phyloP scores from a whole-genome alignment of 306 rosid species.

The Cucurbita argyrosperma region DNA sequence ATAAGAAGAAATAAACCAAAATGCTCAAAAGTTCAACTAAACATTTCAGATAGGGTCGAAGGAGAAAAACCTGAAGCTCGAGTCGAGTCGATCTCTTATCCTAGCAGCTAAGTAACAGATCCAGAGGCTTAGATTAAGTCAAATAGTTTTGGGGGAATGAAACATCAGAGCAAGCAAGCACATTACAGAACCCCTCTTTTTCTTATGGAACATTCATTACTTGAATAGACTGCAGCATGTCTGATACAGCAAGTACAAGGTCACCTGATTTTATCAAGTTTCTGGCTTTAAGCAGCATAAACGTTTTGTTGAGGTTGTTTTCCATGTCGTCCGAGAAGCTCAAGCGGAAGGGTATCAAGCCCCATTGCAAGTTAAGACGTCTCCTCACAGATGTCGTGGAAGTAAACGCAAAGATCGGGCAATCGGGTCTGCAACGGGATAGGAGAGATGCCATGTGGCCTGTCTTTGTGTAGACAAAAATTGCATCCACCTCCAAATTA shows the following conservation, averaged over 20 bases:
- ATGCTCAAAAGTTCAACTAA: not conserved
- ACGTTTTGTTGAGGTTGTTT: constrained; percentile 81
- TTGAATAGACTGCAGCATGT: constrained; percentile 86
- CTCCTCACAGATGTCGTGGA: constrained; percentile 66
- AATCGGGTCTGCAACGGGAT: constrained; percentile 94
- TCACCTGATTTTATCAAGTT: constrained; percentile 94
- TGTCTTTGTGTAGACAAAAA: constrained; percentile 79
- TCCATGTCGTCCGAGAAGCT: constrained; percentile 96
- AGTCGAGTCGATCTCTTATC: not conserved
- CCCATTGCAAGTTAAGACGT: constrained; percentile 96
- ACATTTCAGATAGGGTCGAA: not conserved
- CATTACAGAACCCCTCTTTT: not conserved
- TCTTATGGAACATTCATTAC: constrained; percentile 83
- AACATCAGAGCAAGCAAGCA: not conserved
- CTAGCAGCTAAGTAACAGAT: not conserved
- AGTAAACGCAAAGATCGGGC: constrained; percentile 94
- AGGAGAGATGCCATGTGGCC: constrained; percentile 96
- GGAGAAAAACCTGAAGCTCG: not conserved
- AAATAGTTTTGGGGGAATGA: constrained; percentile 1
- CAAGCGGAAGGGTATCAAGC: constrained; percentile 87
- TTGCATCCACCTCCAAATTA: constrained; percentile 83
- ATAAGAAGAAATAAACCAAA: not conserved
- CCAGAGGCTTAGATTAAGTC: not conserved
- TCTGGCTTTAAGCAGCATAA: constrained; percentile 85
- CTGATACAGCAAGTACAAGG: constrained; percentile 95